Base-by-base conservation (phyloP, 768 basidiomycete genomes). In the Lactarius sanguifluus region DNA sequence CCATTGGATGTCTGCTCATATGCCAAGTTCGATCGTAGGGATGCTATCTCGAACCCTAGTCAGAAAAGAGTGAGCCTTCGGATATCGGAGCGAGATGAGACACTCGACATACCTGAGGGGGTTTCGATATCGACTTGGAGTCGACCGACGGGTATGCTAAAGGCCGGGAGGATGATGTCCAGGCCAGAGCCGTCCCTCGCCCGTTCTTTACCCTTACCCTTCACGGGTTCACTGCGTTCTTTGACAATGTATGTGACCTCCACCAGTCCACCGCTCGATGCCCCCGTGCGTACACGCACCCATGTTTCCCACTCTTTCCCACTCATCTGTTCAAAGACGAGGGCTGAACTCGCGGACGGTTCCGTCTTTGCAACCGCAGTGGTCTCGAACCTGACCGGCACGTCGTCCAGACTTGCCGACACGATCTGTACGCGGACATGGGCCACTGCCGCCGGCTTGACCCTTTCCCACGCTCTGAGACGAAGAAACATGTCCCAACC, bases 151-250 rank as follows among this genome's bases (percentile, higher is more conserved):
- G 89, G 85, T n/a, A 91, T 76, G 4, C 84, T 74, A 71, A 93
- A 93, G n/a, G 85, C 84, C 9, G 91, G 91, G 54, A 93, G 73
- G 55, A 89, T 76, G 23, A 91, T 74, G 68, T 83, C 76, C 20
- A 87, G 62, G 3, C 30, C 61, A 2, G 65, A 62, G 32, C 72
- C 67, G 3, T 70, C 70, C 59, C 72, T 74, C 30, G 75, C 74
- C 32, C 69, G 75, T 56, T 68, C 70, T 66, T 76, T 81, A 63
- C 71, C 76, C 69, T 81, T 85, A 47, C 77, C 75, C 52, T 70
- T 64, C 58, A 66, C 45, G 12, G 30, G 2, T 15, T 41, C 32
- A 54, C 36, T 36, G 77, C 76, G 70, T 73, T 68, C 61, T 57
- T 61, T 80, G 34, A 89, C 88, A 34, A 90, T 73, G 72, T 93